Evolutionary conservation across 176 grass and related monocot species (phyloP), one percentile per base, ranked within the genome.

Genomic region (Hordeum marinum): DNA sequence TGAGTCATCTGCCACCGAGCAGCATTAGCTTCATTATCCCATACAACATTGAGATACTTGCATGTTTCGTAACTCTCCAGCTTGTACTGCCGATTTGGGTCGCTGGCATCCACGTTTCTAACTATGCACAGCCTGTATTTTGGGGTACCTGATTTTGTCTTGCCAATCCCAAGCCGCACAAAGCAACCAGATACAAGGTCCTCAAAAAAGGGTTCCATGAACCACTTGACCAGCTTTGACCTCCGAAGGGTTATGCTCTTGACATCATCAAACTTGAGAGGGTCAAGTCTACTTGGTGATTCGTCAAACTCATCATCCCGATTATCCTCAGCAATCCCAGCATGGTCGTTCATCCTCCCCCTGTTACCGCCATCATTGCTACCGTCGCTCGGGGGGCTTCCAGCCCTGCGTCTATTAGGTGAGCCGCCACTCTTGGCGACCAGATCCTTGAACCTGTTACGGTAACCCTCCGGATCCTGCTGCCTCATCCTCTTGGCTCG

Each of bases 181-280:
- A 95, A 98, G 64, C 96, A 98, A 41, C 93, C 93, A 43, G 79
- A 46, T 26, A 96, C 69, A 1, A 94, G 87, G 4, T 94, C 96
- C 81, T 98, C 96, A 34, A 98, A 98, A 76, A 98, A 98, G 18
- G 96, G 96, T 75, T 98, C 96, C 93, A 95, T 92, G 88, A 94
- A 98, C 96, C 96, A 98, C 76, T 95, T 98, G 32, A 94, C 91
- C 48, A 98, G 88, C 75, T 93, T 92, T 42, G 91, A 90, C 84
- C 93, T 90, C 32, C 89, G 83, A 25, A 98, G 89, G 29, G 96
- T 98, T 76, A 98, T 98, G 57, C 86, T 87, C 63, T 77, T 92
- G 5, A 95, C 85, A 66, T 98, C 93, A 20, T 95, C 93, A 68
- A 94, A 96, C 77, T 90, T 92, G 41, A 94, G 84, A 36, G 91